These are phyloP conservation scores for Pichia sp. DNA, from an alignment of 1,139 yeast species.

Conservation along the genomic window DNA sequence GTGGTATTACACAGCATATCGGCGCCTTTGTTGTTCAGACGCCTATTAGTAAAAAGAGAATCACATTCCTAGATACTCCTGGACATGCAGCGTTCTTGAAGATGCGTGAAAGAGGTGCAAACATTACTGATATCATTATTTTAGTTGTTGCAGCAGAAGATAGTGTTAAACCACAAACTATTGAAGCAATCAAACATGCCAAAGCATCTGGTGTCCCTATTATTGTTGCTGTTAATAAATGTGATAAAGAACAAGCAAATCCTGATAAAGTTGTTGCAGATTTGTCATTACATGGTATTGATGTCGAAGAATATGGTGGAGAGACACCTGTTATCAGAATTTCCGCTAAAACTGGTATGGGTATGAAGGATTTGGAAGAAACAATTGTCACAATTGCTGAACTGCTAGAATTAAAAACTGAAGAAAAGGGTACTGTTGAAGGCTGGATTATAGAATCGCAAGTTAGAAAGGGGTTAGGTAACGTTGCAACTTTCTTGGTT, in stretches of 20 bases:
- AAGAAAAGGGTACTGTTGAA: conserved; percentile 50
- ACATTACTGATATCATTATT: conserved; percentile 84
- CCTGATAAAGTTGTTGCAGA: conserved; percentile 71
- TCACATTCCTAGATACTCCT: conserved; percentile 93
- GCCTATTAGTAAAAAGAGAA: conserved; percentile 63
- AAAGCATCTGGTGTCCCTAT: conserved; percentile 77
- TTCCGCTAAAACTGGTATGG: conserved; percentile 72
- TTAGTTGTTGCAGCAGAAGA: conserved; percentile 98
- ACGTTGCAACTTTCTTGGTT: conserved; percentile 77
- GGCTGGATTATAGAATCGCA: conserved; percentile 91
- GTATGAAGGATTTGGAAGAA: conserved; percentile 86
- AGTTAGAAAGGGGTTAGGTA: conserved; percentile 76
- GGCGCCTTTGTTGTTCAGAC: conserved; percentile 91
- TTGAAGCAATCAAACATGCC: conserved; percentile 93
- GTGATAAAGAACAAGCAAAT: conserved; percentile 74
- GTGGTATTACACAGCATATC: conserved; percentile 96
- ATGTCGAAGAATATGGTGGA: conserved; percentile 91
- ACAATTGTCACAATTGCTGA: conserved; percentile 83
- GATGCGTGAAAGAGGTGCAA: conserved; percentile 96
- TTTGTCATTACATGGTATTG: conserved; percentile 68
- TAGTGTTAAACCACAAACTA: conserved; percentile 95
- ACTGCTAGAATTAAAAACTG: conserved; percentile 67
- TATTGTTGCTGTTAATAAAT: conserved; percentile 87
- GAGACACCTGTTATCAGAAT: conserved; percentile 87
- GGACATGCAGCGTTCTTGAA: conserved; percentile 97